These are phyloP conservation scores for Mortierella sp. DNA, from an alignment of 371 early-diverging fungal genomes.

Conservation along the genomic window DNA sequence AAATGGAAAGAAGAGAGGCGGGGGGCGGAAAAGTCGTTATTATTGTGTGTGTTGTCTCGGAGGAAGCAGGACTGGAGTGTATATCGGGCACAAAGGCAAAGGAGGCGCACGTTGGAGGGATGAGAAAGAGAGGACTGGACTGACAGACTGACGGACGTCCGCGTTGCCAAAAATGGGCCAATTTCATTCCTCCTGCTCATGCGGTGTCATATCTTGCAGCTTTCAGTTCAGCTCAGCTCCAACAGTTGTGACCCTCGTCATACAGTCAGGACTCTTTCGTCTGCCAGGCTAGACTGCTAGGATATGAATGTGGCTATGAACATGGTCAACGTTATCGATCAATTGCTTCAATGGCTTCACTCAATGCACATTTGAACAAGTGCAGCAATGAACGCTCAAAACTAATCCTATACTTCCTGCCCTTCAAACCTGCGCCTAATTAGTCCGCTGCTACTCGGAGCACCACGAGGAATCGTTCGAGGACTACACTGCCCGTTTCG, in stretches of 20 bases:
- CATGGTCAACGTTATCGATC: not conserved
- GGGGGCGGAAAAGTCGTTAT: not conserved
- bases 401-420: not conserved
- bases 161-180: constrained; percentile 14
- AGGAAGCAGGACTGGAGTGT: constrained; percentile 4
- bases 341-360: no score
- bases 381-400: no score
- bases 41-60: constrained; percentile 3
- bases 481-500: constrained; percentile 84
- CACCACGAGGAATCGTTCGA: constrained; percentile 86
- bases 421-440: not conserved
- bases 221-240: not conserved
- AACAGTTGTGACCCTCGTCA: not conserved
- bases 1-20: not conserved
- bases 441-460: constrained; percentile 68
- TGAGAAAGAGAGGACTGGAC: not conserved
- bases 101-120: not conserved
- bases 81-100: not conserved
- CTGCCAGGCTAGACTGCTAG: no score
- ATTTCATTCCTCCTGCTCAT: constrained; percentile 1
- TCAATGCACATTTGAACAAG: no score
- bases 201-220: constrained; percentile 14
- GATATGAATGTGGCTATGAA: not conserved
- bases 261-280: no score
- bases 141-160: not conserved